These are phyloP conservation scores for Penicillium janthinellum DNA, from an alignment of 2,329 filamentous ascomycete species.

Conservation along the genomic window DNA sequence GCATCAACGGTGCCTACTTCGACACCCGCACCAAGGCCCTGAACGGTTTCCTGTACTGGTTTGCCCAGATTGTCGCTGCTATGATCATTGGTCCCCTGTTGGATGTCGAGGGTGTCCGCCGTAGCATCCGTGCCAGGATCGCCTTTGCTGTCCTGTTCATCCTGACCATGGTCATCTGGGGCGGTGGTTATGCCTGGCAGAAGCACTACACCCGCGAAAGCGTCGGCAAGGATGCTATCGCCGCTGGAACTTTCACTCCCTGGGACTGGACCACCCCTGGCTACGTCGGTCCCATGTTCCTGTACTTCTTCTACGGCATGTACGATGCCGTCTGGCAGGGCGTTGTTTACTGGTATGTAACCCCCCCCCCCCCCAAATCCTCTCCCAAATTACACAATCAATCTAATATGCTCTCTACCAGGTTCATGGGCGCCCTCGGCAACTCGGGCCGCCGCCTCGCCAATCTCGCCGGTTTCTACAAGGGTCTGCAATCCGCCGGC, in stretches of 20 bases:
- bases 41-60: constrained; percentile 75
- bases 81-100: constrained; percentile 70
- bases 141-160: constrained; percentile 63
- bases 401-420: constrained; percentile 31
- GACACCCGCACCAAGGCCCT: constrained; percentile 71
- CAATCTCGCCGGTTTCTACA: constrained; percentile 88
- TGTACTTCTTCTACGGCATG: constrained; percentile 87
- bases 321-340: constrained; percentile 90
- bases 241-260: constrained; percentile 9
- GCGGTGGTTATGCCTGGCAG: constrained; percentile 77
- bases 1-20: constrained; percentile 69
- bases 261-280: constrained; percentile 67
- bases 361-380: not conserved
- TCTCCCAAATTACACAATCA: not conserved
- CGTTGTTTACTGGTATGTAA: constrained; percentile 73
- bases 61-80: constrained; percentile 74
- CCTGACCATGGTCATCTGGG: constrained; percentile 77
- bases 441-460: constrained; percentile 89
- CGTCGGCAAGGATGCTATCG: constrained; percentile 15
- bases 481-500: constrained; percentile 80
- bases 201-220: constrained; percentile 56
- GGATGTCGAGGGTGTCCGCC: constrained; percentile 60
- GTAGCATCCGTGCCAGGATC: constrained; percentile 66
- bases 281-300: constrained; percentile 76
- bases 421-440: constrained; percentile 86